Percentiles rank a stretch among this genome's conserved stretches.
phyloP scores from a whole-genome alignment of 78 protist species.

The Planoprotostelium fungivorum region DNA sequence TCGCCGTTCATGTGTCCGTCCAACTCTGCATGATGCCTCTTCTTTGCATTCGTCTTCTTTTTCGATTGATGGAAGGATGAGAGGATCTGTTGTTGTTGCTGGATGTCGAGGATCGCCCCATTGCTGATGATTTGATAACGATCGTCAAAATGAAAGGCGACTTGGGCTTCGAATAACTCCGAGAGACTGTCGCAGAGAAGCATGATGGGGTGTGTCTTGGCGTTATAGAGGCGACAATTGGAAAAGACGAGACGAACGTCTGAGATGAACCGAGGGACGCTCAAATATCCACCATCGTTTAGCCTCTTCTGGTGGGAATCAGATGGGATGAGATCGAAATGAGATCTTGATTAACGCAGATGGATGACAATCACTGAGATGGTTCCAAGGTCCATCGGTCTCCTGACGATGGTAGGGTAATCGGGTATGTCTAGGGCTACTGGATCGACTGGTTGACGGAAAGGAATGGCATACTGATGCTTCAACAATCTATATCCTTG shows the following conservation, averaged over 20 bases:
- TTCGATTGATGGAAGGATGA: too few relatives aligned
- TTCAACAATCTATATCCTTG: not conserved
- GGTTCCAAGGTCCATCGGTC: slow-evolving; percentile 71
- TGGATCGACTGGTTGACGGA: slow-evolving; percentile 23
- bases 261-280: not conserved
- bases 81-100: too few relatives aligned
- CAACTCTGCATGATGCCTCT: too few relatives aligned
- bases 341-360: too few relatives aligned
- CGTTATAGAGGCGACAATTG: not conserved
- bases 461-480: slow-evolving; percentile 3
- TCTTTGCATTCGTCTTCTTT: too few relatives aligned
- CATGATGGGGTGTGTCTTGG: not conserved
- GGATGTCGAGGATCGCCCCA: too few relatives aligned
- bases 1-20: too few relatives aligned
- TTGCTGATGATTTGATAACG: not conserved
- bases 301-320: not conserved
- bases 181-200: not conserved
- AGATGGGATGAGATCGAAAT: too few relatives aligned
- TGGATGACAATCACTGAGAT: too few relatives aligned
- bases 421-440: slow-evolving; percentile 22
- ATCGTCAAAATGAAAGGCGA: not conserved
- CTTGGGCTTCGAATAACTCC: not conserved
- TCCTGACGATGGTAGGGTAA: slow-evolving; percentile 14
- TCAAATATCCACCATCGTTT: not conserved
- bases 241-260: not conserved